Percentiles rank a stretch among this genome's conserved stretches.
Evolutionary conservation across 2,329 filamentous ascomycete species (phyloP).

Genomic region (Microsporum ferrugineum): DNA sequence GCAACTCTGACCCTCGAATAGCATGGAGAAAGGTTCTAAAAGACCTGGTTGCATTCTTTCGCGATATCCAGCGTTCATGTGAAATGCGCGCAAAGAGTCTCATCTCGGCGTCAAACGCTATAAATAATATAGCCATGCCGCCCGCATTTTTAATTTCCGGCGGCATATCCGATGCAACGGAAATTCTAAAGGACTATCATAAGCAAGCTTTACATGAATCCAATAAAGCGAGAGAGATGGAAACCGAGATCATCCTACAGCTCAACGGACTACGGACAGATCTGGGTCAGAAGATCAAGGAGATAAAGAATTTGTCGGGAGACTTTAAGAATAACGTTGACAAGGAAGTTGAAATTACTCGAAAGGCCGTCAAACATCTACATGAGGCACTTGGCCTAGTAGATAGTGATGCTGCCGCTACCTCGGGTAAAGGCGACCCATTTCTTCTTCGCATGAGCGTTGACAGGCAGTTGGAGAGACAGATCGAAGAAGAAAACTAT

Average conservation of each 20-base stretch:
- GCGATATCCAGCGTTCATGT: conserved; percentile 81
- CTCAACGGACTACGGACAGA: conserved; percentile 78
- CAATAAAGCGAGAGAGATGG: conserved; percentile 80
- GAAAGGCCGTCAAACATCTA: conserved; percentile 65
- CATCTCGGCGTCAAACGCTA: conserved; percentile 68
- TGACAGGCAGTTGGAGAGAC: conserved; percentile 80
- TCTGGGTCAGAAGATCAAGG: conserved; percentile 91
- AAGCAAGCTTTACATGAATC: conserved; percentile 67
- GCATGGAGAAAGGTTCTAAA: conserved; percentile 94
- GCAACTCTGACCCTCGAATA: conserved; percentile 26
- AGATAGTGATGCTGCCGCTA: conserved; percentile 62
- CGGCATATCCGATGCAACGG: conserved; percentile 77
- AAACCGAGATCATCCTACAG: conserved; percentile 80
- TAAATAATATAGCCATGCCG: conserved; percentile 68
- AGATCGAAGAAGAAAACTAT: conserved; percentile 96
- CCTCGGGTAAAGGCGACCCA: conserved; percentile 80
- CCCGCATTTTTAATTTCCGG: conserved; percentile 65
- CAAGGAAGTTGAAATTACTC: conserved; percentile 80
- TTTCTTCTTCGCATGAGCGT: conserved; percentile 77
- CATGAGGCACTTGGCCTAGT: conserved; percentile 69
- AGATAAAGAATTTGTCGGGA: conserved; percentile 84
- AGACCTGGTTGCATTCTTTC: conserved; percentile 85
- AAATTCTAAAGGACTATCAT: conserved; percentile 72
- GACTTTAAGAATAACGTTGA: conserved; percentile 97
- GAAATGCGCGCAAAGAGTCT: conserved; percentile 74